Conservation (phyloP, 2,329 filamentous ascomycete species). For the Diaporthe citrichinensis region DNA sequence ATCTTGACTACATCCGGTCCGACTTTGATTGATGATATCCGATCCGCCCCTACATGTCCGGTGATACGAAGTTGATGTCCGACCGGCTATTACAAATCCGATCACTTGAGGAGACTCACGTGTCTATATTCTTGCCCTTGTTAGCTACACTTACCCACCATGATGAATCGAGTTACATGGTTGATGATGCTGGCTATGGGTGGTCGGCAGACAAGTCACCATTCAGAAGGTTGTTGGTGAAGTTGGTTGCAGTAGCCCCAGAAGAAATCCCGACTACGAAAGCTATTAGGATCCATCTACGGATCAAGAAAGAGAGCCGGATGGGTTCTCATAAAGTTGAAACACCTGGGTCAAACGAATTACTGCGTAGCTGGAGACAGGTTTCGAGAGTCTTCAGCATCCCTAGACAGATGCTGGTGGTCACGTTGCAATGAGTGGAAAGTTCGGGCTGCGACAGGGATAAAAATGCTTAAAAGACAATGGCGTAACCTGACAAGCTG, state of each 20-base stretch:
- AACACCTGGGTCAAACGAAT: background rate
- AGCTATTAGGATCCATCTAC: background rate
- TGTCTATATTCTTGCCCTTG: no score
- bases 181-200: background rate
- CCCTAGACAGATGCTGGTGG: background rate
- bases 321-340: background rate
- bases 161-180: no score
- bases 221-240: no score
- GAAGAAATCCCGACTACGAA: background rate
- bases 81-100: background rate
- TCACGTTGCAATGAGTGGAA: background rate
- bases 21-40: background rate
- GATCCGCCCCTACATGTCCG: background rate
- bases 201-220: background rate
- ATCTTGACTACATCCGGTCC: background rate
- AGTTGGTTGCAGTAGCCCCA: background rate
- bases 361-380: no score
- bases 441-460: background rate
- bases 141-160: no score
- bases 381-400: background rate
- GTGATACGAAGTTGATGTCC: background rate
- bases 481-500: background rate
- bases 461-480: background rate
- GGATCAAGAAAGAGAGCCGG: background rate
- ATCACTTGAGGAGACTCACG: background rate